Evolutionary conservation across 129 eudicot genomes (phyloP).

Genomic region (Daucus carota): DNA sequence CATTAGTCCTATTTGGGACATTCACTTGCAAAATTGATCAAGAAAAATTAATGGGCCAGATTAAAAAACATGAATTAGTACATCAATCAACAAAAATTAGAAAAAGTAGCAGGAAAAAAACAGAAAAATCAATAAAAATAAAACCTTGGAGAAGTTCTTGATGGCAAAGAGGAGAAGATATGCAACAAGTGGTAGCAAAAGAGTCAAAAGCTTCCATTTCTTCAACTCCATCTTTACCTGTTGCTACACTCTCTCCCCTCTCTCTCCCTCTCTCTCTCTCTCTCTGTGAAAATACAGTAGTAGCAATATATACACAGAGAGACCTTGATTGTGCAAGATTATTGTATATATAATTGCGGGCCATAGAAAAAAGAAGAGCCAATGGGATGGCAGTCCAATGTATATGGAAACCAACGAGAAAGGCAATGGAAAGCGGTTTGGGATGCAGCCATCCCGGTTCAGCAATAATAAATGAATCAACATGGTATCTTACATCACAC

Average conservation of each 20-base stretch:
- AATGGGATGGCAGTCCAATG: neutral
- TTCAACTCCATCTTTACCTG: slow-evolving; percentile 26
- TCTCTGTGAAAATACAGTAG: too few relatives aligned
- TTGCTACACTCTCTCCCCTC: neutral
- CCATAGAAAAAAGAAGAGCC: neutral
- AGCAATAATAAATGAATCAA: neutral
- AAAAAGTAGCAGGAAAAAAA: neutral
- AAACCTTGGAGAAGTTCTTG: slow-evolving; percentile 24
- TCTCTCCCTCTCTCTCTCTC: slow-evolving; percentile 1
- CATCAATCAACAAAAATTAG: neutral
- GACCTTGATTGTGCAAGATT: neutral
- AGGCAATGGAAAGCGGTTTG: neutral
- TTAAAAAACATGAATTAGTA: neutral
- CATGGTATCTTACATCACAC: neutral
- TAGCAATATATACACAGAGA: neutral
- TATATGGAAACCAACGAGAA: neutral
- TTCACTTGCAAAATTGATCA: neutral
- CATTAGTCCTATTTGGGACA: neutral
- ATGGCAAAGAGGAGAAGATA: slow-evolving; percentile 23
- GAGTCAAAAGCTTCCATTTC: slow-evolving; percentile 26
- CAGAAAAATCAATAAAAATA: neutral
- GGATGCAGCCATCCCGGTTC: neutral
- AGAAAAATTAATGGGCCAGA: neutral
- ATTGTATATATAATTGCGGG: neutral
- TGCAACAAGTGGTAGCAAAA: slow-evolving; percentile 39